These are phyloP conservation scores for Balakata baccata DNA, from an alignment of 345 rosid genomes.

Conservation along the genomic window DNA sequence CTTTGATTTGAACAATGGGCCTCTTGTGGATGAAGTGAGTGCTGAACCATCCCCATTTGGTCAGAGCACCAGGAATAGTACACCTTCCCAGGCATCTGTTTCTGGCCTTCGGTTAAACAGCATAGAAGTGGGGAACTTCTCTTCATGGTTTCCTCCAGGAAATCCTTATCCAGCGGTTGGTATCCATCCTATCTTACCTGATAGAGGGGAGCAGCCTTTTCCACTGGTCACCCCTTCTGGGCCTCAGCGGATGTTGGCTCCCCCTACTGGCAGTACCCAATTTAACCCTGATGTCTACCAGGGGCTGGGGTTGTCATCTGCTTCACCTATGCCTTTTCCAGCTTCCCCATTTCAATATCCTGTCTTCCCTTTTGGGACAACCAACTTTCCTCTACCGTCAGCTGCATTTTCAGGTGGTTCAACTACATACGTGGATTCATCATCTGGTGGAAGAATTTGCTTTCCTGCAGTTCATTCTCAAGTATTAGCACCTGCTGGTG, in stretches of 20 bases:
- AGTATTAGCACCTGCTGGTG: too few relatives aligned
- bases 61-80: conserved; percentile 42
- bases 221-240: conserved; percentile 54
- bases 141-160: conserved; percentile 64
- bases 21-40: conserved; percentile 49
- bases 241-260: conserved; percentile 62
- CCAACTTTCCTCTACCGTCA: conserved; percentile 56
- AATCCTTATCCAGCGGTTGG: conserved; percentile 52
- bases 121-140: conserved; percentile 49
- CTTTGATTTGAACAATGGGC: conserved; percentile 91
- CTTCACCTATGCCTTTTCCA: conserved; percentile 69
- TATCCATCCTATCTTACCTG: conserved; percentile 56
- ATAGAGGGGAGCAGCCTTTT: conserved; percentile 64
- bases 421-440: conserved; percentile 61
- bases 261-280: conserved; percentile 43
- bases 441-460: conserved; percentile 58
- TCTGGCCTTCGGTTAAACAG: conserved; percentile 46
- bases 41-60: conserved; percentile 47
- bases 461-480: conserved; percentile 69
- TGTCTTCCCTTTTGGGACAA: conserved; percentile 46
- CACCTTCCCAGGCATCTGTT: conserved; percentile 48
- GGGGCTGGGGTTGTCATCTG: conserved; percentile 63
- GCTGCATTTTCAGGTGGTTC: conserved; percentile 62
- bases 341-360: conserved; percentile 70
- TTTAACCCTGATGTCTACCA: conserved; percentile 59